Evolutionary conservation across 2,329 filamentous ascomycete species (phyloP).

Genomic region (Hyphodiscus sp.): DNA sequence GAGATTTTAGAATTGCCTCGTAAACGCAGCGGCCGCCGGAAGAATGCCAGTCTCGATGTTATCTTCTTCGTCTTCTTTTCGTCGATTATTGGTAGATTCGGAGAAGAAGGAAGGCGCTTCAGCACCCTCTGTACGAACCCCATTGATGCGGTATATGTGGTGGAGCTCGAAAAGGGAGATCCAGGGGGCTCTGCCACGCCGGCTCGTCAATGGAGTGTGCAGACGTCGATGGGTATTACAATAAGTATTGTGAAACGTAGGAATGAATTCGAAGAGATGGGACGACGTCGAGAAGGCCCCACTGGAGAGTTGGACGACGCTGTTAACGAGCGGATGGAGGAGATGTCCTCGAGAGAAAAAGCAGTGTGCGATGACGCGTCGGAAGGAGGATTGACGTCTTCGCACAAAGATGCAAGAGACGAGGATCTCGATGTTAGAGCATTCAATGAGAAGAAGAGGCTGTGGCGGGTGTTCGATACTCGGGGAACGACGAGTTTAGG

Average conservation of each 20-base stretch:
- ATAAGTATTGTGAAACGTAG: constrained; percentile 21
- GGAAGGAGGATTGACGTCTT: constrained; percentile 11
- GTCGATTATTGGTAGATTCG: constrained; percentile 38
- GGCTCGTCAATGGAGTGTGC: constrained; percentile 10
- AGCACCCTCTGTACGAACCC: constrained; percentile 46
- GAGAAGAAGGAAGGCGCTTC: constrained; percentile 43
- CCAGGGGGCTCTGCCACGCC: constrained; percentile 20
- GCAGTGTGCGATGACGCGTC: constrained; percentile 26
- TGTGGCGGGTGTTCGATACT: constrained; percentile 9
- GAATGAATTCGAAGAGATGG: constrained; percentile 19
- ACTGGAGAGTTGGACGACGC: constrained; percentile 16
- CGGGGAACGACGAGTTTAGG: constrained; percentile 9
- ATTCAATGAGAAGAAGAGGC: constrained; percentile 19
- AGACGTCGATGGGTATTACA: constrained; percentile 19
- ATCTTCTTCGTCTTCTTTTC: constrained; percentile 37
- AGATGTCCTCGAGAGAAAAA: constrained; percentile 25
- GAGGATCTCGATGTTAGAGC: constrained; percentile 10
- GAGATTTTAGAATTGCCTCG: constrained; percentile 89
- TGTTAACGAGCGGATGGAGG: constrained; percentile 29
- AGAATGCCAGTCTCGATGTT: constrained; percentile 62
- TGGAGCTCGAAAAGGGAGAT: constrained; percentile 16
- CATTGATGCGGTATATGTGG: constrained; percentile 32
- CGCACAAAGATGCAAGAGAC: constrained; percentile 19
- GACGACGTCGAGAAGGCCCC: constrained; percentile 8
- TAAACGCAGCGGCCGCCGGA: constrained; percentile 79